These are phyloP conservation scores for Anthracocystis setariae DNA, from an alignment of 1,284 basidiomycete genomes.

Conservation along the genomic window DNA sequence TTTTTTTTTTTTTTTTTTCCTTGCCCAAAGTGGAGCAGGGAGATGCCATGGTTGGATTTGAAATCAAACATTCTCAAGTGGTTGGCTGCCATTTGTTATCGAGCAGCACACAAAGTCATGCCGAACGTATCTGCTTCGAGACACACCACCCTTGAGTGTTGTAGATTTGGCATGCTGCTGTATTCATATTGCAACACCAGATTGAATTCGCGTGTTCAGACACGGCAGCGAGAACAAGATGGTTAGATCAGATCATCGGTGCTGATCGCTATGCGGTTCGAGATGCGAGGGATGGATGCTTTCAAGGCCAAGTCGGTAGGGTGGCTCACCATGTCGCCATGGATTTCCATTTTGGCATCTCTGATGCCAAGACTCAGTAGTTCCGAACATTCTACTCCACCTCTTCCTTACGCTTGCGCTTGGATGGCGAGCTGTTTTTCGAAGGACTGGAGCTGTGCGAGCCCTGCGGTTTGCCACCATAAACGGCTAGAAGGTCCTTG, in stretches of 20 bases:
- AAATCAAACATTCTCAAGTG: slow-evolving; percentile 29
- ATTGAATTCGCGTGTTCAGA: no score
- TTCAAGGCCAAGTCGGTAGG: no score
- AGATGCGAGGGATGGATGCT: no score
- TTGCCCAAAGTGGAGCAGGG: not conserved
- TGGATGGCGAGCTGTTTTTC: slow-evolving; percentile 5
- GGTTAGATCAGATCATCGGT: no score
- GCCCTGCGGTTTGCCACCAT: not conserved
- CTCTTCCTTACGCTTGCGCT: slow-evolving; percentile 23
- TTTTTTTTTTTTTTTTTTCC: no score
- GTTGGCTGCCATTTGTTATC: not conserved
- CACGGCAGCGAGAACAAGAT: no score
- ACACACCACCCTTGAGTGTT: no score
- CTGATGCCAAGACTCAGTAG: not conserved
- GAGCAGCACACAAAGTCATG: not conserved
- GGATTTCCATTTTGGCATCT: slow-evolving; percentile 1
- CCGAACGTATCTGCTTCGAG: not conserved
- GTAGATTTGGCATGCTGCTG: no score
- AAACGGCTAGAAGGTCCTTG: slow-evolving; percentile 22
- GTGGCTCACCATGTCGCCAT: slow-evolving; percentile 27
- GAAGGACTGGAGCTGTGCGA: not conserved
- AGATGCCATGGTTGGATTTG: slow-evolving; percentile 15
- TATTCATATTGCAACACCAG: not conserved
- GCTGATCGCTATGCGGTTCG: no score
- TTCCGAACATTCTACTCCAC: not conserved